Conservation (phyloP, 179 eudicot species). For the Camellia oleifera region DNA sequence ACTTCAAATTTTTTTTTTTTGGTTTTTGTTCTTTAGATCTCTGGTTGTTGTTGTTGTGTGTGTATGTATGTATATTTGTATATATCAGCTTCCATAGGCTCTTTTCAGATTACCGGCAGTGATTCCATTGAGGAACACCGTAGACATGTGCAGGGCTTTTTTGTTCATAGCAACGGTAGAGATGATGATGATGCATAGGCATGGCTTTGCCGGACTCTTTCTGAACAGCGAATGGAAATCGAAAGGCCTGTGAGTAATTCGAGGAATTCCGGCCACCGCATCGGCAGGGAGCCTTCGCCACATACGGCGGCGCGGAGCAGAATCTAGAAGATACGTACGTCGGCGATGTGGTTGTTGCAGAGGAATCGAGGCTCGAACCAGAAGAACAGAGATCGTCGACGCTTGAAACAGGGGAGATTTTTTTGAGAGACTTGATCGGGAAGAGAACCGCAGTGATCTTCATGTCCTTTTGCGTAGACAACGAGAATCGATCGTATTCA, state of each 20-base stretch:
- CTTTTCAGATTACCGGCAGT: neutral
- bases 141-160: neutral
- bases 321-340: constrained; percentile 17
- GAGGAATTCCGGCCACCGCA: neutral
- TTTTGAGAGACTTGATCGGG: constrained; percentile 26
- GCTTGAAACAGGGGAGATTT: constrained; percentile 29
- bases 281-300: neutral
- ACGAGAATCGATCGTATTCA: constrained; percentile 54
- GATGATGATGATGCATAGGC: neutral
- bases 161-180: constrained; percentile 8
- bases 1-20: neutral
- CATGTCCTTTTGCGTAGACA: constrained; percentile 21
- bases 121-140: neutral
- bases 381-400: constrained; percentile 8
- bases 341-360: constrained; percentile 19
- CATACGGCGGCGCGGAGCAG: constrained; percentile 14
- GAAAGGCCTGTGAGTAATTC: neutral
- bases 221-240: constrained; percentile 5
- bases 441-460: constrained; percentile 62
- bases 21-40: neutral
- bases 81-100: neutral
- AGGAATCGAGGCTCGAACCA: constrained; percentile 24
- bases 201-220: constrained; percentile 13
- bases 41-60: no score
- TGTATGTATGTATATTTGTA: neutral